Evolutionary conservation across 116 monocot genomes (phyloP), one percentile per base, ranked within the genome.

Genomic region (Phalaenopsis hybrid): DNA sequence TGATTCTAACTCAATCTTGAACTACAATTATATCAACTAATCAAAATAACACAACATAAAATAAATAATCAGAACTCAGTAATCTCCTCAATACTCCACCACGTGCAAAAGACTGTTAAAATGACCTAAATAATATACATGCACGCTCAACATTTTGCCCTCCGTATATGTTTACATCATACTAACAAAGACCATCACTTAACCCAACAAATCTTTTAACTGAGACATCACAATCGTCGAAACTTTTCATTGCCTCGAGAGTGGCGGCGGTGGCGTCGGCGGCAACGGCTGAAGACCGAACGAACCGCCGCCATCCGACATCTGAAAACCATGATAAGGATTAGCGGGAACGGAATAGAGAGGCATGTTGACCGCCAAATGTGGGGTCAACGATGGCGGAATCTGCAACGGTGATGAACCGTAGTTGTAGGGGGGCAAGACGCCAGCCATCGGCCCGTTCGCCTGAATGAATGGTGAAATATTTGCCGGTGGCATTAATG

Each of bases 391-490:
- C 81, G 81, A 16, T 23, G 50, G 75, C 4, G 81, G 79, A 59
- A 81, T 44, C 50, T 82, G 88, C 16, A 69, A 57, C 18, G 84
- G 84, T 4, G 79, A 45, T 8, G 84, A 46, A 16, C 79, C 83
- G 51, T 82, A 91, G 48, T 46, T 70, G 68, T 80, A 90, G 6
- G 84, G 82, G 18, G 28, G 28, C 28, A 82, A 33, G 18, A 80
- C 46, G 23, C 68, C 82, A 6, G 80, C 43, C 80, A 82, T 84
- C 12, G 86, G 46, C 11, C 89, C 89, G 8, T 79, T 69, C 23
- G 76, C 48, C 57, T 82, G 84, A 9, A 80, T 79, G 50, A 89
- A 88, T 11, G 84, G 88, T 6, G 79, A 43, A 16, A 72, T 31
- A 6, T 44, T 20, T 6, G 73, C 84, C 28, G 28, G 28, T 28